Evolutionary conservation across 2,329 filamentous ascomycete genomes (phyloP).

Genomic region (Paraconiothyrium sp.): DNA sequence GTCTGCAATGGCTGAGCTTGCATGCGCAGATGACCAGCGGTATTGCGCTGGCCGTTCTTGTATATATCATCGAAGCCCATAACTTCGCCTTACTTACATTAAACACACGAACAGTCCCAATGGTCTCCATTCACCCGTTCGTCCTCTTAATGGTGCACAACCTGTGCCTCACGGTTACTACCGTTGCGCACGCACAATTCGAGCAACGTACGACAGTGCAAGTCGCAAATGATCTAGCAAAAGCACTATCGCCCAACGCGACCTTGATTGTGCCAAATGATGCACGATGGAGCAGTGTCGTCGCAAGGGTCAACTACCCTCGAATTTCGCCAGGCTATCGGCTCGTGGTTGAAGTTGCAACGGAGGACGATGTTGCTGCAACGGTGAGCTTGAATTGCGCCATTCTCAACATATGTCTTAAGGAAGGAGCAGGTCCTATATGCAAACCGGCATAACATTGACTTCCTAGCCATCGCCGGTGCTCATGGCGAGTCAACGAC

Average conservation of each 20-base stretch:
- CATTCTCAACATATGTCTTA: too few relatives aligned
- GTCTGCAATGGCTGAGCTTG: too few relatives aligned
- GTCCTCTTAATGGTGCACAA: too few relatives aligned
- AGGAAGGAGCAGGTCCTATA: background rate
- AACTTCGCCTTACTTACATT: too few relatives aligned
- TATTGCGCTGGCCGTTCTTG: too few relatives aligned
- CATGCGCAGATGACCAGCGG: too few relatives aligned
- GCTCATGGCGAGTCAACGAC: conserved; percentile 40
- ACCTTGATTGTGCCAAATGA: conserved; percentile 25
- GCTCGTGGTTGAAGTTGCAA: conserved; percentile 28
- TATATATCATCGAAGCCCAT: too few relatives aligned
- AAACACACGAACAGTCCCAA: too few relatives aligned
- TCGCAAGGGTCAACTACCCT: conserved; percentile 26
- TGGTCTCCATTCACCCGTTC: too few relatives aligned
- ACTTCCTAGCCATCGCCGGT: conserved; percentile 47
- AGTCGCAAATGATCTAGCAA: background rate
- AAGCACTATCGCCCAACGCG: conserved; percentile 22
- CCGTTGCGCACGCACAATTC: too few relatives aligned
- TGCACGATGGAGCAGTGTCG: conserved; percentile 21
- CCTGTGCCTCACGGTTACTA: too few relatives aligned
- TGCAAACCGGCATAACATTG: conserved; percentile 33
- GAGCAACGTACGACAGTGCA: too few relatives aligned
- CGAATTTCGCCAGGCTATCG: conserved; percentile 27
- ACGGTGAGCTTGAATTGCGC: conserved; percentile 7
- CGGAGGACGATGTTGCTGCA: conserved; percentile 27